phyloP scores from a whole-genome alignment of 495 filamentous ascomycete genomes.

The Xylaria scruposa region DNA sequence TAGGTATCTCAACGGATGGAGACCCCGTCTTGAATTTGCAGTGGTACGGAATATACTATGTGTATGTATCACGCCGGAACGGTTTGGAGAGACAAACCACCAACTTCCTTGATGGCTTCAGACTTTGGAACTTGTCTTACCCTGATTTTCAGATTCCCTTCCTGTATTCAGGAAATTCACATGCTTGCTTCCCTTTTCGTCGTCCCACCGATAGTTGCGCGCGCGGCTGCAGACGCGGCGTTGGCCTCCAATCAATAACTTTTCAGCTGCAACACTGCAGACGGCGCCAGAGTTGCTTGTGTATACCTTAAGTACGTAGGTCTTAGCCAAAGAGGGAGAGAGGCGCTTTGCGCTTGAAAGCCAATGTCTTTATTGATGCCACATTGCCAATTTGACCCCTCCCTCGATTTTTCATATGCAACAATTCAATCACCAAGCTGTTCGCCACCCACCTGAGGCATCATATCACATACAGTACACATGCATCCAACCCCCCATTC shows the following conservation, averaged over 20 bases:
- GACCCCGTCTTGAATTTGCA: neutral
- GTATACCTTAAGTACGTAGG: too few species aligned
- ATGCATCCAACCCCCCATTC: constrained; percentile 19
- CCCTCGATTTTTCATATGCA: neutral
- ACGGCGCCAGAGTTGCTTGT: neutral
- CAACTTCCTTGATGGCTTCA: neutral
- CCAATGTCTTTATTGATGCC: constrained; percentile 3
- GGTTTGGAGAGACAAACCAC: too few species aligned
- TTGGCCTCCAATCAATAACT: constrained; percentile 14
- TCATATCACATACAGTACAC: neutral
- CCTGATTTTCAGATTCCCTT: neutral
- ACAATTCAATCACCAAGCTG: neutral
- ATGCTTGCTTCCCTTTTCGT: neutral
- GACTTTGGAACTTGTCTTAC: neutral
- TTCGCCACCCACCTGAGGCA: neutral
- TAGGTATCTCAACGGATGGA: neutral
- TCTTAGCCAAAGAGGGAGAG: neutral
- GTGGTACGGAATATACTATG: neutral
- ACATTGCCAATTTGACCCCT: neutral
- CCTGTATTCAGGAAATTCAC: too few species aligned
- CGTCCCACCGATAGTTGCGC: constrained; percentile 1
- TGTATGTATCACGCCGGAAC: constrained; percentile 4
- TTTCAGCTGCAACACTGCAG: constrained; percentile 4
- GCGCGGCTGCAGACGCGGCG: constrained; percentile 23
- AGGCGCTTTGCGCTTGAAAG: neutral